Evolutionary conservation across 805 yeast species (phyloP).

Genomic region (Kurtzmaniella fragi): DNA sequence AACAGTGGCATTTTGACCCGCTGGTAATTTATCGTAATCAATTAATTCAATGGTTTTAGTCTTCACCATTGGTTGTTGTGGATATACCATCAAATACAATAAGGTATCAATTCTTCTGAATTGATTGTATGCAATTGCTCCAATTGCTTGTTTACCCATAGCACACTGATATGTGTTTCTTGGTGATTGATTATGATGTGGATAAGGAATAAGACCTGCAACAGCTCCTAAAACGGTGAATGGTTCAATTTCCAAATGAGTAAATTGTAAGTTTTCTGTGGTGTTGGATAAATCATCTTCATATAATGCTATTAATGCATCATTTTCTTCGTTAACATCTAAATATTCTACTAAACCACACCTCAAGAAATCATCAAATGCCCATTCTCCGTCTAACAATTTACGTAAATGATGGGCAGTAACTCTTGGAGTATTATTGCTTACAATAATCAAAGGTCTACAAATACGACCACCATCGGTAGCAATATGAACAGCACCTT

Average conservation of each 20-base stretch:
- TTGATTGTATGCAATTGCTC: conserved; percentile 97
- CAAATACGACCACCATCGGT: conserved; percentile 99
- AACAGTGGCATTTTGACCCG: conserved; percentile 98
- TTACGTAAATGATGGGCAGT: conserved; percentile 61
- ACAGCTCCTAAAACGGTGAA: conserved; percentile 90
- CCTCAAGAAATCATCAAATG: conserved; percentile 84
- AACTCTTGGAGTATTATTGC: conserved; percentile 63
- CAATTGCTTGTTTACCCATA: conserved; percentile 99
- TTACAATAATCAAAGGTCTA: conserved; percentile 87
- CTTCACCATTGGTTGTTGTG: conserved; percentile 99
- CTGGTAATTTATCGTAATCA: conserved; percentile 93
- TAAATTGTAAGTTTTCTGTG: conserved; percentile 40
- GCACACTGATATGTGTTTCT: conserved; percentile 93
- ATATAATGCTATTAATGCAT: conserved; percentile 85
- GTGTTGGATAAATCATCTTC: conserved; percentile 53
- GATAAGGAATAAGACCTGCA: conserved; percentile 88
- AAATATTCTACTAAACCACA: conserved; percentile 90
- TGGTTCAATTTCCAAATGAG: conserved; percentile 95
- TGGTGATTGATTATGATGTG: conserved; percentile 90
- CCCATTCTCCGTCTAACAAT: conserved; percentile 65
- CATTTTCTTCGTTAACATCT: conserved; percentile 97
- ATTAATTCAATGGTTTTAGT: conserved; percentile 94
- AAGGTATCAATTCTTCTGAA: conserved; percentile 92
- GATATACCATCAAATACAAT: conserved; percentile 93
- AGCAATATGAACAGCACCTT: conserved; percentile 91